phyloP scores from a whole-genome alignment of 768 basidiomycete genomes.

The Tricholoma bakamatsutake region DNA sequence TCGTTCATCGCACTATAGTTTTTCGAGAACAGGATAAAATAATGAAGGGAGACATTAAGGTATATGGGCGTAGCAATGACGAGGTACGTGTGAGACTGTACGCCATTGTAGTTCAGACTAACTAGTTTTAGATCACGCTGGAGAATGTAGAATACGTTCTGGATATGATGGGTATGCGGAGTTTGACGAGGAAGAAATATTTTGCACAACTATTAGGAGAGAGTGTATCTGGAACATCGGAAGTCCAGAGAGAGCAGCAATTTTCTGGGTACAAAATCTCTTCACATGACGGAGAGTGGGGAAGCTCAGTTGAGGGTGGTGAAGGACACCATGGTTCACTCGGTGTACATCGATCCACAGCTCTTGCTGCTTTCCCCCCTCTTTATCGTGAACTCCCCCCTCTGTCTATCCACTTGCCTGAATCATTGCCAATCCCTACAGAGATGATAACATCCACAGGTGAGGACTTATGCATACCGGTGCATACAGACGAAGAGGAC shows the following conservation, averaged over 20 bases:
- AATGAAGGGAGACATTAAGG: slow-evolving; percentile 54
- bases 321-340: slow-evolving; percentile 9
- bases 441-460: background rate
- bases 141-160: slow-evolving; percentile 45
- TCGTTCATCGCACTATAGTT: slow-evolving; percentile 46
- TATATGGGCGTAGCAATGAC: slow-evolving; percentile 46
- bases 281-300: background rate
- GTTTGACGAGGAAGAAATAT: slow-evolving; percentile 32
- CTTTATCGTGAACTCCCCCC: slow-evolving; percentile 20
- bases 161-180: slow-evolving; percentile 36
- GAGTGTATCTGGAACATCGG: background rate
- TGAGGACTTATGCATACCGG: slow-evolving; percentile 15
- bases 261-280: background rate
- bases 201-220: slow-evolving; percentile 29
- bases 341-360: slow-evolving; percentile 3
- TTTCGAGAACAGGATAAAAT: slow-evolving; percentile 53
- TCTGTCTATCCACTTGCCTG: slow-evolving; percentile 16
- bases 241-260: background rate
- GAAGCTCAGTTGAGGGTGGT: slow-evolving; percentile 1
- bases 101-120: background rate
- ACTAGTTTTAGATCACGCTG: slow-evolving; percentile 31
- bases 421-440: slow-evolving; percentile 1
- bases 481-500: slow-evolving; percentile 19
- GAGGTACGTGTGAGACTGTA: slow-evolving; percentile 25
- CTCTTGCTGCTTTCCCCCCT: slow-evolving; percentile 14